A percentile compares a stretch with the other conserved stretches of the same genome.
Conservation (phyloP, 129 eudicot genomes). For the Daucus carota region DH1_v3.0 NC_030384.2:46269501-46270000, state of each 20-base stretch:
- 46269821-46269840: not conserved
- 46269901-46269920: constrained; percentile 34
- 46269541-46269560: not conserved
- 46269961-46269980: not conserved
- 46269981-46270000: not conserved
- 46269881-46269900: constrained; percentile 24
- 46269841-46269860: not conserved
- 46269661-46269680: not conserved
- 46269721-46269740: not conserved
- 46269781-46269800: constrained; percentile 49
- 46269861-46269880: not conserved
- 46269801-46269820: constrained; percentile 26
- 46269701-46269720: not conserved
- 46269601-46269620: not conserved
- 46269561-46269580: not conserved
- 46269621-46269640: not conserved
- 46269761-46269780: constrained; percentile 68
- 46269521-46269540: not conserved
- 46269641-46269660: not conserved
- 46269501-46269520: not conserved
- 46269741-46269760: constrained; percentile 49
- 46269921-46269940: constrained; percentile 45
- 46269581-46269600: not conserved
- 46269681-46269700: not conserved
- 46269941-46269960: constrained; percentile 6